These are phyloP conservation scores for Cenchrus americanus DNA, from an alignment of 176 grass and related monocot genomes.

Conservation along the genomic window DNA sequence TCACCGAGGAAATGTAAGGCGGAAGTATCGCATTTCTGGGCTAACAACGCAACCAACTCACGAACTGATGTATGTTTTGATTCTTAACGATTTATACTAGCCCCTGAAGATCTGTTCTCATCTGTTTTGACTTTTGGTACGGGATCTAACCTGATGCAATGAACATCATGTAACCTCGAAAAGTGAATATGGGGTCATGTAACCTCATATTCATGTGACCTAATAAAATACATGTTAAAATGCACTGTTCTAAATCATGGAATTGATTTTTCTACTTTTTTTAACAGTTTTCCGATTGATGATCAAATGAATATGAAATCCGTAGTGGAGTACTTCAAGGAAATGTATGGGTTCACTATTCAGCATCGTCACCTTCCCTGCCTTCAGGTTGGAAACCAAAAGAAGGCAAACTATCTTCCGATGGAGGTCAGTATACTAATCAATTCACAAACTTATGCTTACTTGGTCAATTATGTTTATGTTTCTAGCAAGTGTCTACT, in stretches of 20 bases:
- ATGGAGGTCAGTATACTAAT: conserved; percentile 74
- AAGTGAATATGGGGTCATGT: background rate
- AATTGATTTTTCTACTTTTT: background rate
- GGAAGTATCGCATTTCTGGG: conserved; percentile 95
- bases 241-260: background rate
- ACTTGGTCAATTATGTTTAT: conserved; percentile 4
- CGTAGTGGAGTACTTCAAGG: conserved; percentile 97
- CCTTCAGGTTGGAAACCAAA: conserved; percentile 98
- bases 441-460: background rate
- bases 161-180: background rate
- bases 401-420: conserved; percentile 96
- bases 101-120: background rate
- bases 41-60: conserved; percentile 88
- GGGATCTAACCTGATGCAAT: background rate
- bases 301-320: conserved; percentile 99
- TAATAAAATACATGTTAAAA: background rate
- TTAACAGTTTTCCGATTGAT: conserved; percentile 87
- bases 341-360: conserved; percentile 99
- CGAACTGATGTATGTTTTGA: conserved; percentile 80
- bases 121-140: background rate
- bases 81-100: background rate
- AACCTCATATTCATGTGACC: no score
- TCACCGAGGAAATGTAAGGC: conserved; percentile 94
- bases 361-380: conserved; percentile 89
- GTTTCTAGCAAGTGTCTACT: background rate